Base-by-base conservation (phyloP, 1,284 basidiomycete genomes). In the Naganishia albida region DNA sequence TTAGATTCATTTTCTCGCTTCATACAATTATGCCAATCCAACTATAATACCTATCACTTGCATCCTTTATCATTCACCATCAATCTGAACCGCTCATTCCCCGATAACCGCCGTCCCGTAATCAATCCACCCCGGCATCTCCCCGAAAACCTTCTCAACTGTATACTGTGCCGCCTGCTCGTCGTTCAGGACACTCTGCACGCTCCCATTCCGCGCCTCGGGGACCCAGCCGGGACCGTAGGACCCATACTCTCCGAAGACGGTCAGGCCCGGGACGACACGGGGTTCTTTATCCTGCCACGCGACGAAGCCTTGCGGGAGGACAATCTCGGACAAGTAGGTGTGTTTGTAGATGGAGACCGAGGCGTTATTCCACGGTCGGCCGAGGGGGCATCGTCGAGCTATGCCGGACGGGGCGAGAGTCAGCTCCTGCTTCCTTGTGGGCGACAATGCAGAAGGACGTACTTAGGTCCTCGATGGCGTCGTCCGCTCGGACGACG, bases 401-500 rank as follows among this genome's bases (percentile, higher is more conserved):
- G 65, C 62, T 68, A 28, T 39, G n/a, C 26, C 3, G 23, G 7
- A 15, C 12, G 15, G 28, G 23, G 28, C 25, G 25, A 39, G 15
- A 53, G 2, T 12, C 16, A 8, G n/a, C 34, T n/a, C n/a, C 13
- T 26, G 0, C n/a, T 1, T 23, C 18, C 18, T 7, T 3, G 6
- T 20, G 28, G 26, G 20, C 39, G 40, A 43, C 20, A 18, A 13
- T 48, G 2, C 26, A 63, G 10, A 34, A 34, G 10, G 10, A 10
- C 54, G n/a, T 18, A 50, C 57, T 60, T 30, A 68, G 44, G 28
- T 53, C 42, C n/a, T 57, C 57, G 10, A 65, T 51, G 20, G 62
- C 67, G 50, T 68, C 67, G n/a, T 54, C 55, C 1, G 67, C 86
- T 18, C 84, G 80, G n/a, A 86, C 84, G 67, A 88, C 84, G 0